Evolutionary conservation across 2,329 filamentous ascomycete genomes (phyloP), one percentile per base, ranked within the genome.

Genomic region (Nothopassalora personata): DNA sequence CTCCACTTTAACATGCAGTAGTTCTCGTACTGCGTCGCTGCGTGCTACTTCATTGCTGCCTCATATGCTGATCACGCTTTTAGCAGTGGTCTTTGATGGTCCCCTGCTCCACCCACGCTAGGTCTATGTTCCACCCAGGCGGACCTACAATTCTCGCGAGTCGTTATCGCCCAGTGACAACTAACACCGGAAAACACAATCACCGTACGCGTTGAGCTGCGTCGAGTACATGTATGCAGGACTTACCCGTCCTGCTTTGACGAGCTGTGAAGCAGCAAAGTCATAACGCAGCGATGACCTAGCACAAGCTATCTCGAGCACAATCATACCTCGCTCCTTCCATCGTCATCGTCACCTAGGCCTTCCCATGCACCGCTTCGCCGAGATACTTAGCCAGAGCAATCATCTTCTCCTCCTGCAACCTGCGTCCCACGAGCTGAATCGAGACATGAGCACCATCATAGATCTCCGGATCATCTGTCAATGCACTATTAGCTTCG

Each of bases 351-450:
- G 18, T n/a, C 39, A 43, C n/a, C 39, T 43, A 43, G n/a, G 13
- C 39, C n/a, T 43, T 53, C 13, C 36, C 57, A 47, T 65, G 60
- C n/a, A 68, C 28, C 13, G 64, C 63, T 15, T 67, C 63, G 19
- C 66, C 65, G 19, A 72, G 60, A 53, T 70, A 71, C 58, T 72
- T 70, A 3, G 71, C 72, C 43, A 74, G 57, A 10, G 71, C 70
- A 53, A 74, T 58, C 69, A 73, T 73, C 67, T 74, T 74, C 65
- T 74, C 72, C 56, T 74, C 72, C 51, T 74, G 67, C 60, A 74
- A 57, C 43, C 71, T 60, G 34, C 72, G 58, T 6, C 72, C 72
- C 1, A 74, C 70, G 8, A 74, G 55, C 52, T 74, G 72, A 9
- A 74, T 61, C 23, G 65, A 59, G 0, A 80, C 72, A 43, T 71